These are phyloP conservation scores for Podospora sp. DNA, from an alignment of 495 filamentous ascomycete genomes.

Conservation along the genomic window DNA sequence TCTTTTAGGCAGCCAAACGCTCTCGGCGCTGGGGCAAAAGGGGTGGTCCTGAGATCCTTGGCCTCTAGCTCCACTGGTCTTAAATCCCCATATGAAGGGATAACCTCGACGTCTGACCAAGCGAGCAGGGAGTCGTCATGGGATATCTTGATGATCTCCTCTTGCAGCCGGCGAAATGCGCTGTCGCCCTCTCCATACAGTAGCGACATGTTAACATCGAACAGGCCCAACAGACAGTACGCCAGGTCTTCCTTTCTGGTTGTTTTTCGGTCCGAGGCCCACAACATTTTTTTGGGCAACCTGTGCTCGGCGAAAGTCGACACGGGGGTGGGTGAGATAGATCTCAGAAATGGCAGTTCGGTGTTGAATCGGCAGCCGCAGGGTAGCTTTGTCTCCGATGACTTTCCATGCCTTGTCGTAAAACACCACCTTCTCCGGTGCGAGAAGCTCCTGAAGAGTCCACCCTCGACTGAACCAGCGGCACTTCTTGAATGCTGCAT, in stretches of 20 bases:
- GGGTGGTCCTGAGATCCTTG: too few species aligned
- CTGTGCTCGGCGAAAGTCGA: slow-evolving; percentile 2
- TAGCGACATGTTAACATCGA: slow-evolving; percentile 6
- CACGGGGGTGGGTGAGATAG: background rate
- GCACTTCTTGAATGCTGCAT: background rate
- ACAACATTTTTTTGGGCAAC: background rate
- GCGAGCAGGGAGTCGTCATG: background rate
- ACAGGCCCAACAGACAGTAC: slow-evolving; percentile 1
- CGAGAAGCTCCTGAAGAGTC: background rate
- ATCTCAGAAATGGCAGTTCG: background rate
- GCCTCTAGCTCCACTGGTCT: too few species aligned
- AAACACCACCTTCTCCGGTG: background rate
- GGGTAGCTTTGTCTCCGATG: background rate
- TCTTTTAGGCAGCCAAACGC: too few species aligned
- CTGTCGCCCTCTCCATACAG: slow-evolving; percentile 4
- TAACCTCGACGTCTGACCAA: too few species aligned
- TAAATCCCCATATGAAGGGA: too few species aligned
- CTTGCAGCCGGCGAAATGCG: too few species aligned
- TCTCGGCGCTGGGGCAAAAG: too few species aligned
- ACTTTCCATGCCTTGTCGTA: background rate
- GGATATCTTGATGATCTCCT: slow-evolving; percentile 5
- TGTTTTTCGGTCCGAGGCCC: slow-evolving; percentile 1
- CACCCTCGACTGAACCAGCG: slow-evolving; percentile 7
- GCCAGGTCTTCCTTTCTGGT: slow-evolving; percentile 2
- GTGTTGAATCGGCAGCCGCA: background rate